A percentile compares a stretch with the other conserved stretches of the same genome.
These are phyloP conservation scores for Ophiostoma quercus DNA, from an alignment of 2,329 filamentous ascomycete species.

Conservation along the genomic window DNA sequence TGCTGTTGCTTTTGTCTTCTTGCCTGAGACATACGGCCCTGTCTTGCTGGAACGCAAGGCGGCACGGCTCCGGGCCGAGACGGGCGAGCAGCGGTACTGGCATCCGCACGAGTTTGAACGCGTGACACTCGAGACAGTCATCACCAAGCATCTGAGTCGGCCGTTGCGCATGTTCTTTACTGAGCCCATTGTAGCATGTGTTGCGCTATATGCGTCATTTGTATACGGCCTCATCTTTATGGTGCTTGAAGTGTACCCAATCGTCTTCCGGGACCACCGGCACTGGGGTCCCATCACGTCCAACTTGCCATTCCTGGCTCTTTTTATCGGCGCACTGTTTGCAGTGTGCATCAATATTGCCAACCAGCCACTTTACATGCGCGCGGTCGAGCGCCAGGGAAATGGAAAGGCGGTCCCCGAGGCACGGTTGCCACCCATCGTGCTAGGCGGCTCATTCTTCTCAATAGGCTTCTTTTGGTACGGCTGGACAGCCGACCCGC, in stretches of 20 bases:
- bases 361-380: conserved; percentile 42
- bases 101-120: conserved; percentile 52
- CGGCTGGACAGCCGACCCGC: conserved; percentile 28
- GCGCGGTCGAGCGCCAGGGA: conserved; percentile 42
- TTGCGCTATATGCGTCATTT: conserved; percentile 46
- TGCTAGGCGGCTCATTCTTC: conserved; percentile 41
- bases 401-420: conserved; percentile 34
- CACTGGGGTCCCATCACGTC: conserved; percentile 57
- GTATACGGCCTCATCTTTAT: conserved; percentile 54
- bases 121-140: conserved; percentile 51
- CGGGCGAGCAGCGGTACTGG: conserved; percentile 31
- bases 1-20: conserved; percentile 32
- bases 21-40: conserved; percentile 36
- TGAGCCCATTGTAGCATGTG: conserved; percentile 57
- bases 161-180: conserved; percentile 45
- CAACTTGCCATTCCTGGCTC: conserved; percentile 50
- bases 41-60: conserved; percentile 51
- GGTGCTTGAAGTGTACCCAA: conserved; percentile 51
- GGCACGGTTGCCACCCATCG: conserved; percentile 42
- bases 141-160: conserved; percentile 62
- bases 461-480: conserved; percentile 38
- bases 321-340: conserved; percentile 42
- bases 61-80: conserved; percentile 41
- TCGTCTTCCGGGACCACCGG: conserved; percentile 48
- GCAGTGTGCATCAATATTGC: conserved; percentile 49